Conservation (phyloP, 2,329 filamentous ascomycete genomes). For the Verticillium alfalfae region DNA sequence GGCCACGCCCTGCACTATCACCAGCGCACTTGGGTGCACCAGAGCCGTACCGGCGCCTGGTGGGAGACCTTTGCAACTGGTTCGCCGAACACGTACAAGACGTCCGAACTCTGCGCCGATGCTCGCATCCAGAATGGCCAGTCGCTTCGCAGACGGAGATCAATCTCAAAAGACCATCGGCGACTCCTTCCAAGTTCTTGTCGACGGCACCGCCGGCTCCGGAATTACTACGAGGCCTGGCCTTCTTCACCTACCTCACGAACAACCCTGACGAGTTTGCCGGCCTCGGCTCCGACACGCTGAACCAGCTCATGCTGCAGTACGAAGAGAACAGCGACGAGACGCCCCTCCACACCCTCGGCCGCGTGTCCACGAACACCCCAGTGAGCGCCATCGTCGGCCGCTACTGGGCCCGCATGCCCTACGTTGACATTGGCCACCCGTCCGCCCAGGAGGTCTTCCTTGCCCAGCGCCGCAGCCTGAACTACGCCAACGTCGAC, state of each 20-base stretch:
- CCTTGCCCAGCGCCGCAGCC: slow-evolving; percentile 20
- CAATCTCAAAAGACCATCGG: slow-evolving; percentile 39
- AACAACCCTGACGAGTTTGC: slow-evolving; percentile 39
- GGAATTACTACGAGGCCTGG: slow-evolving; percentile 50
- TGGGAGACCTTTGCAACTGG: slow-evolving; percentile 47
- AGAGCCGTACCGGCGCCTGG: slow-evolving; percentile 40
- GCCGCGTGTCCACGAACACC: slow-evolving; percentile 26
- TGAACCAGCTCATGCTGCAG: slow-evolving; percentile 35
- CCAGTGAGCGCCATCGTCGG: slow-evolving; percentile 35
- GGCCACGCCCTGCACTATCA: slow-evolving; percentile 43
- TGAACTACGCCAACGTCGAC: slow-evolving; percentile 39
- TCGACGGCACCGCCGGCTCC: slow-evolving; percentile 32
- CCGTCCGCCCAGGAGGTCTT: slow-evolving; percentile 30
- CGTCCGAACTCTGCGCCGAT: slow-evolving; percentile 33
- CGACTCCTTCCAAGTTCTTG: slow-evolving; percentile 40
- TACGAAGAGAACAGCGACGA: slow-evolving; percentile 40
- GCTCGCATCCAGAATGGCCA: slow-evolving; percentile 29
- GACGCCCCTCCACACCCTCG: slow-evolving; percentile 40
- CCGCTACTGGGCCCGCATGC: slow-evolving; percentile 48
- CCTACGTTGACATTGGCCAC: slow-evolving; percentile 44
- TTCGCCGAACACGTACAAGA: slow-evolving; percentile 44
- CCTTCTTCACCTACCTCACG: slow-evolving; percentile 41
- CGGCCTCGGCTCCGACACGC: slow-evolving; percentile 31
- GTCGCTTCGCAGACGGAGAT: slow-evolving; percentile 28
- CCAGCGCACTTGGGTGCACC: slow-evolving; percentile 36